Evolutionary conservation across 73 alveolate genomes (phyloP).

Genomic region (Symbiodinium pilosum): DNA sequence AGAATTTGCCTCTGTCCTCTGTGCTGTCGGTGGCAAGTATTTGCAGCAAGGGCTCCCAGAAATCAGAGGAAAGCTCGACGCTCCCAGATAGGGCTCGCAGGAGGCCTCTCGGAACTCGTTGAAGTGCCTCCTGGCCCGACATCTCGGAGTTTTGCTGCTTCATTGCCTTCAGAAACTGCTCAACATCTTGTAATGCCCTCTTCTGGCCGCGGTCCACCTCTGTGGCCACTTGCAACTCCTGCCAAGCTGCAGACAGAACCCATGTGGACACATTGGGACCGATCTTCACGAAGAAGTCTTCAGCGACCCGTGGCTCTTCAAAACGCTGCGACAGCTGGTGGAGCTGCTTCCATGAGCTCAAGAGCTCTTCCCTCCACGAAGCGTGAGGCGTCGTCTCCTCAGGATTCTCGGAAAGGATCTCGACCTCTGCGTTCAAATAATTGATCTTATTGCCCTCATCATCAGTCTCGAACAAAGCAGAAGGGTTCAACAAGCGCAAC

Average conservation of each 20-base stretch:
- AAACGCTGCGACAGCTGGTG: constrained; percentile 26
- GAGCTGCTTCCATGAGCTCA: constrained; percentile 44
- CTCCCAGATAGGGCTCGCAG: not conserved
- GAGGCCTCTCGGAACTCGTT: not conserved
- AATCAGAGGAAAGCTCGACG: not conserved
- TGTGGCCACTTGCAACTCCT: constrained; percentile 78
- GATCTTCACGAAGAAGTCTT: constrained; percentile 33
- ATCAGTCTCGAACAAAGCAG: constrained; percentile 85
- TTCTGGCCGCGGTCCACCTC: constrained; percentile 45
- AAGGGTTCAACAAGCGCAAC: constrained; percentile 61
- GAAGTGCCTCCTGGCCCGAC: not conserved
- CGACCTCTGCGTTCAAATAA: not conserved
- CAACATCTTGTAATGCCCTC: not conserved
- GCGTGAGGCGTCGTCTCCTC: not conserved
- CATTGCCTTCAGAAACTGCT: constrained; percentile 27
- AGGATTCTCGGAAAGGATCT: not conserved
- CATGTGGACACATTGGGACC: constrained; percentile 58
- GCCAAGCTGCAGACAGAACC: constrained; percentile 82
- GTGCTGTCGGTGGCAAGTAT: not conserved
- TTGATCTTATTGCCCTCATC: constrained; percentile 33
- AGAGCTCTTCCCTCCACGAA: not conserved
- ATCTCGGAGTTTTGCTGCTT: constrained; percentile 20
- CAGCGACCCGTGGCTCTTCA: constrained; percentile 51
- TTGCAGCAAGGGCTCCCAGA: constrained; percentile 15
- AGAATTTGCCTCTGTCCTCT: not conserved